Conservation (phyloP, 2,329 filamentous ascomycete species). For the Endoconidiophora laricicola region DNA sequence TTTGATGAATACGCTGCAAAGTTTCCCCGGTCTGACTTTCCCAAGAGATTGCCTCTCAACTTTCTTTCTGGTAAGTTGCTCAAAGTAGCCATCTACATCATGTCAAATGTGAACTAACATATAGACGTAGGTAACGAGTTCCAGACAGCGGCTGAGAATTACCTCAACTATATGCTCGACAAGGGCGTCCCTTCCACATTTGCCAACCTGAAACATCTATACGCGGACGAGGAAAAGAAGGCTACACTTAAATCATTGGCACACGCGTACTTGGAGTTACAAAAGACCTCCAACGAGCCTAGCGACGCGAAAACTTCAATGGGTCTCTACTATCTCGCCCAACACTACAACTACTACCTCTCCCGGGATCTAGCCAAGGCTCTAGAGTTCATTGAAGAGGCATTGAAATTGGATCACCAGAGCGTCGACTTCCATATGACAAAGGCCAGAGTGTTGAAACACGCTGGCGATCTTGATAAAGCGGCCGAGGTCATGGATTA, state of each 20-base stretch:
- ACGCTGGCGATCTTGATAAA: conserved; percentile 60
- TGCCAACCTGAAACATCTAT: conserved; percentile 88
- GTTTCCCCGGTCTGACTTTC: conserved; percentile 67
- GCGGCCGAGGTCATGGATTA: conserved; percentile 79
- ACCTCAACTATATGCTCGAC: conserved; percentile 69
- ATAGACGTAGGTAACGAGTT: conserved; percentile 53
- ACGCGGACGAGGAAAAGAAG: conserved; percentile 61
- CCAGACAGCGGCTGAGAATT: conserved; percentile 56
- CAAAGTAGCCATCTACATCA: neutral
- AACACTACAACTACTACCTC: conserved; percentile 87
- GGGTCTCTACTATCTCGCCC: conserved; percentile 81
- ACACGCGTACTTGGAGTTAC: conserved; percentile 51
- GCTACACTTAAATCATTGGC: conserved; percentile 59
- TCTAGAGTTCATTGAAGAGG: conserved; percentile 64
- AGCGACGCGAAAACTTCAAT: conserved; percentile 25
- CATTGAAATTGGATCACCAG: conserved; percentile 61
- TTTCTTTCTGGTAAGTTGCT: conserved; percentile 51
- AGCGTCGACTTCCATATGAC: conserved; percentile 90
- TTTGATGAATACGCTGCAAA: conserved; percentile 64
- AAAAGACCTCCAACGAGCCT: conserved; percentile 39
- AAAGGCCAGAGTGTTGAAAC: conserved; percentile 87
- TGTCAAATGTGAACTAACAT: neutral
- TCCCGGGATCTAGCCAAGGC: conserved; percentile 76
- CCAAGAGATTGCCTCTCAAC: conserved; percentile 72
- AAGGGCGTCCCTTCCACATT: conserved; percentile 94